phyloP scores from a whole-genome alignment of 768 basidiomycete species.

The Chalciporus pseudorubinellus region DNA sequence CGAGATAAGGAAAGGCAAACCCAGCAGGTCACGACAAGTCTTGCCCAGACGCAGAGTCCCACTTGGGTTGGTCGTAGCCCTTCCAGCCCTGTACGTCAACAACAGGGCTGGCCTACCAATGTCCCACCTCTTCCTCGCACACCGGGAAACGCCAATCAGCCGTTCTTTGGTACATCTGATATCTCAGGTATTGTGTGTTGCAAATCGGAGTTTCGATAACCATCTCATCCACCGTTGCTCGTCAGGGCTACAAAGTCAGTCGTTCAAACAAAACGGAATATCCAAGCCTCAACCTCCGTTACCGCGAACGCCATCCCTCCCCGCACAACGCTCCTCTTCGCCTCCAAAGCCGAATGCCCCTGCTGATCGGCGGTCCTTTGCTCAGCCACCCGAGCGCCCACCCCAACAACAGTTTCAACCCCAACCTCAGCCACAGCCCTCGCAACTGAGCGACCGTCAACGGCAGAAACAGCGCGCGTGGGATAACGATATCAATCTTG shows the following conservation, averaged over 20 bases:
- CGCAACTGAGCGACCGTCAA: conserved; percentile 25
- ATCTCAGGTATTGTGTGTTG: conserved; percentile 1
- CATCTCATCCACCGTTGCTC: conserved; percentile 9
- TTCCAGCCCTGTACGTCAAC: conserved; percentile 18
- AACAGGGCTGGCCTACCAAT: conserved; percentile 20
- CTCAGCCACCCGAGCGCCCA: conserved; percentile 8
- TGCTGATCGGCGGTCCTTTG: conserved; percentile 22
- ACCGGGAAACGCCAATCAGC: conserved; percentile 14
- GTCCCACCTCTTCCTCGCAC: conserved; percentile 31
- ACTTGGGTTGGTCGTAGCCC: conserved; percentile 5
- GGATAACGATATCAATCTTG: conserved; percentile 33
- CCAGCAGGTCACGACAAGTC: conserved; percentile 4
- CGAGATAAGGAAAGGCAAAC: conserved; percentile 14
- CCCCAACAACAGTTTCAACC: conserved; percentile 11
- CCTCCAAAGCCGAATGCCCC: conserved; percentile 17
- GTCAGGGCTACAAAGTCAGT: conserved; percentile 1
- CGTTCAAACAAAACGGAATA: conserved; percentile 11
- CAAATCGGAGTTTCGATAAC: not conserved
- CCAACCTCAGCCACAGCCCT: conserved; percentile 11
- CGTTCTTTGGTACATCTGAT: conserved; percentile 13
- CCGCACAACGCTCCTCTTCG: conserved; percentile 13
- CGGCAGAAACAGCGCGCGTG: conserved; percentile 23
- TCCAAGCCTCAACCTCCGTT: conserved; percentile 15
- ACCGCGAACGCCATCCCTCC: conserved; percentile 23
- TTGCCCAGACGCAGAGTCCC: conserved; percentile 13